These are phyloP conservation scores for Mycena capillaripes DNA, from an alignment of 768 basidiomycete species.

Conservation along the genomic window DNA sequence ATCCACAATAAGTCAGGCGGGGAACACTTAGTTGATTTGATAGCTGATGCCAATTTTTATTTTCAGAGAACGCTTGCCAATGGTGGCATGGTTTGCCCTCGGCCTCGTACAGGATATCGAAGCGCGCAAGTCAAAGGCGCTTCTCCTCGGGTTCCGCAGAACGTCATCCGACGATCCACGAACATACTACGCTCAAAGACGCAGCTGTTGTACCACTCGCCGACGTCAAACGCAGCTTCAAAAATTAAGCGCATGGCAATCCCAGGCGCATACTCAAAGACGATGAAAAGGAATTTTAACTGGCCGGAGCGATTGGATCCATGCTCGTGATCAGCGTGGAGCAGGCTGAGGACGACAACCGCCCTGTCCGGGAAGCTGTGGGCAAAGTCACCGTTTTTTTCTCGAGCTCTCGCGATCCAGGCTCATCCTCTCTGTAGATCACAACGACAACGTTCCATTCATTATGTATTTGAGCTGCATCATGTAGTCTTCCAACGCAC, in stretches of 20 bases:
- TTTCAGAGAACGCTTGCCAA: constrained; percentile 5
- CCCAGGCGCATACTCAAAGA: constrained; percentile 6
- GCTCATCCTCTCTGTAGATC: neutral
- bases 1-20: constrained; percentile 4
- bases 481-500: neutral
- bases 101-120: constrained; percentile 17
- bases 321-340: constrained; percentile 25
- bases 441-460: constrained; percentile 9
- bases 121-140: constrained; percentile 24
- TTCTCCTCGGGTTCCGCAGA: constrained; percentile 8
- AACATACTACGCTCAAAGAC: constrained; percentile 24
- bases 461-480: constrained; percentile 16
- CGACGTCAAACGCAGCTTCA: constrained; percentile 13
- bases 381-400: neutral
- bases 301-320: constrained; percentile 6
- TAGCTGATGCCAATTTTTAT: neutral
- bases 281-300: neutral
- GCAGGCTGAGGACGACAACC: constrained; percentile 4
- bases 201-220: neutral
- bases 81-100: constrained; percentile 22
- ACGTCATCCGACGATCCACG: constrained; percentile 7
- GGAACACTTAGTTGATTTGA: neutral
- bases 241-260: neutral
- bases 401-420: neutral
- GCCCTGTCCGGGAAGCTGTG: neutral